Evolutionary conservation across 495 filamentous ascomycete species (phyloP).

Genomic region (Terfezia claveryi): DNA sequence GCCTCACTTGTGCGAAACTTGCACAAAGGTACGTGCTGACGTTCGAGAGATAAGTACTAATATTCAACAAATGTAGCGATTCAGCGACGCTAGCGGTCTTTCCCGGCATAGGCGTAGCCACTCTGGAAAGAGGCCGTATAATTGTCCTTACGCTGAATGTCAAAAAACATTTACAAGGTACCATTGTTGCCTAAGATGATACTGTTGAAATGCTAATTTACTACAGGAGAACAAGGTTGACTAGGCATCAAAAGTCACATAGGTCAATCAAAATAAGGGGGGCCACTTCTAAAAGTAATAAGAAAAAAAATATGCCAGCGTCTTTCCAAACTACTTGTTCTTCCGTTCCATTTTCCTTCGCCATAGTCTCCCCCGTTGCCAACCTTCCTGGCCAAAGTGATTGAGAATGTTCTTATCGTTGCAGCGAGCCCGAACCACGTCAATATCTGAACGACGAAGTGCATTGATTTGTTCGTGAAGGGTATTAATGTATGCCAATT

Average conservation of each 20-base stretch:
- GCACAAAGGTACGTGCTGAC: constrained; percentile 53
- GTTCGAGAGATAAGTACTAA: too few species aligned
- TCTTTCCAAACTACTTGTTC: too few species aligned
- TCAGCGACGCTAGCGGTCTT: constrained; percentile 94
- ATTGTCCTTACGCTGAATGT: constrained; percentile 91
- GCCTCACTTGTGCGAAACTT: constrained; percentile 91
- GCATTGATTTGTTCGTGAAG: too few species aligned
- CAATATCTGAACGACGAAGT: too few species aligned
- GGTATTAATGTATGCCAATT: too few species aligned
- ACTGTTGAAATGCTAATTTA: constrained; percentile 3
- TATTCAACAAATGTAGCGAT: constrained; percentile 40
- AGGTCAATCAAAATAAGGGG: constrained; percentile 83
- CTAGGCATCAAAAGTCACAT: constrained; percentile 87
- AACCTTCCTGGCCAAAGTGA: too few species aligned
- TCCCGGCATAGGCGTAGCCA: constrained; percentile 89
- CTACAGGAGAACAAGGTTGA: constrained; percentile 65
- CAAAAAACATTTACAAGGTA: constrained; percentile 81
- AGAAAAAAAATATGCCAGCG: constrained; percentile 21
- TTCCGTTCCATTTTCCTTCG: too few species aligned
- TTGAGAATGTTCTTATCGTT: too few species aligned
- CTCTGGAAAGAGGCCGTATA: constrained; percentile 87
- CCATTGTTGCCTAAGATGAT: neutral
- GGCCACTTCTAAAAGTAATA: too few species aligned
- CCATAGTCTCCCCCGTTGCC: too few species aligned
- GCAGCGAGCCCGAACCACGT: too few species aligned